A percentile compares a stretch with the other conserved stretches of the same genome.
These are phyloP conservation scores for Aristolochia fimbriata DNA, from an alignment of 164 flowering plant species.

Conservation along the genomic window DNA sequence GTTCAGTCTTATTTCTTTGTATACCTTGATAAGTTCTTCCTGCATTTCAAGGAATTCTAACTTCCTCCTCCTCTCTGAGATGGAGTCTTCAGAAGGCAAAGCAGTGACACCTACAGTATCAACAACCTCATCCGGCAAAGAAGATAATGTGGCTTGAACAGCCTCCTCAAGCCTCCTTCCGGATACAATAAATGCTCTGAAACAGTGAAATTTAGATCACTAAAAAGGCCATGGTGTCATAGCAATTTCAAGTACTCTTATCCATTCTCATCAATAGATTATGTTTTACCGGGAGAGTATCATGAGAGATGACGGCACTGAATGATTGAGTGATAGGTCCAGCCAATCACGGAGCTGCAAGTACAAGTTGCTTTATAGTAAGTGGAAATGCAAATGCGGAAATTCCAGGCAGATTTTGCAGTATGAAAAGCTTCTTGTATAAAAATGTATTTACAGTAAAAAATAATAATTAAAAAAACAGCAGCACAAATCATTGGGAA, in stretches of 20 bases:
- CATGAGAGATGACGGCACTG: constrained; percentile 88
- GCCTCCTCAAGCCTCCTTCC: constrained; percentile 92
- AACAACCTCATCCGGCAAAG: constrained; percentile 96
- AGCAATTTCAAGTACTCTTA: too few relatives aligned
- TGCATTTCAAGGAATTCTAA: constrained; percentile 94
- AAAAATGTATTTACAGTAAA: too few relatives aligned
- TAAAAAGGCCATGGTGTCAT: not conserved
- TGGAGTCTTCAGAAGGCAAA: constrained; percentile 90
- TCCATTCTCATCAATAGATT: too few relatives aligned
- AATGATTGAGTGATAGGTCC: constrained; percentile 89
- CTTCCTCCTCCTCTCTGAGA: constrained; percentile 90
- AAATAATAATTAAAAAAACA: too few relatives aligned
- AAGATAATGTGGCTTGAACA: constrained; percentile 84
- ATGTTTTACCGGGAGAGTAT: constrained; percentile 76
- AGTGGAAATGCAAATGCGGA: too few relatives aligned
- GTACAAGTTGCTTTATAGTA: not conserved
- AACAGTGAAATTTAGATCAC: constrained; percentile 1
- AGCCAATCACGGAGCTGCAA: constrained; percentile 97
- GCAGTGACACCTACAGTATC: constrained; percentile 85
- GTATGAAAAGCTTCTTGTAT: too few relatives aligned
- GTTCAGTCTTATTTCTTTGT: not conserved
- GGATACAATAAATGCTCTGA: constrained; percentile 83
- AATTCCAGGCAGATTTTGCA: too few relatives aligned
- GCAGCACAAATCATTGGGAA: too few relatives aligned
- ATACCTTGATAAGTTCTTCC: constrained; percentile 93